These are phyloP conservation scores for Nicotiana obtusifolia DNA, from an alignment of 257 asterid species.

Conservation along the genomic window DNA sequence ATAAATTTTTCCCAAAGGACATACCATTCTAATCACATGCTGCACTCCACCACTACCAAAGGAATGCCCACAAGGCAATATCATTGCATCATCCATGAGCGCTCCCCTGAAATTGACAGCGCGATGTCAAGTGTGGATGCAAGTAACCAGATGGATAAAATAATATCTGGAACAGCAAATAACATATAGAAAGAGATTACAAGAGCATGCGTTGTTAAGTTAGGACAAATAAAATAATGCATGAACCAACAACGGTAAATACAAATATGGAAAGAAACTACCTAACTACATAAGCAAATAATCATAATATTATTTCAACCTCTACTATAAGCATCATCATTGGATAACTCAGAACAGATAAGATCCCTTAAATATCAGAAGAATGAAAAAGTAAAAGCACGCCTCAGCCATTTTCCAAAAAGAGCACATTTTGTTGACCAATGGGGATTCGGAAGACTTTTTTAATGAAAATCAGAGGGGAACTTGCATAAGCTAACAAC, in stretches of 20 bases:
- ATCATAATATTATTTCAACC: not conserved
- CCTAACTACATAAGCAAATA: not conserved
- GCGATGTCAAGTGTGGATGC: constrained; percentile 8
- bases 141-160: not conserved
- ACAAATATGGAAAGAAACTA: not conserved
- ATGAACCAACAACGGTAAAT: not conserved
- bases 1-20: constrained; percentile 4
- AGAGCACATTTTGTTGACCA: not conserved
- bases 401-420: not conserved
- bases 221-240: not conserved
- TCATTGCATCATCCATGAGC: constrained; percentile 97
- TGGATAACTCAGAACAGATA: not conserved
- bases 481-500: not conserved
- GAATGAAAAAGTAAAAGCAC: not conserved
- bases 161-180: not conserved
- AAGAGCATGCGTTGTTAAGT: not conserved
- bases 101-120: constrained; percentile 51
- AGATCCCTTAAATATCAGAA: not conserved
- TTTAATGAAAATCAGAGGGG: not conserved
- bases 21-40: constrained; percentile 61
- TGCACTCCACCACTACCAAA: constrained; percentile 74
- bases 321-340: not conserved
- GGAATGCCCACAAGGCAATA: constrained; percentile 97
- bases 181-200: not conserved
- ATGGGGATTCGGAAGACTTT: not conserved